These are phyloP conservation scores for Glebionis coronaria DNA, from an alignment of 129 eudicot genomes.

Conservation along the genomic window DNA sequence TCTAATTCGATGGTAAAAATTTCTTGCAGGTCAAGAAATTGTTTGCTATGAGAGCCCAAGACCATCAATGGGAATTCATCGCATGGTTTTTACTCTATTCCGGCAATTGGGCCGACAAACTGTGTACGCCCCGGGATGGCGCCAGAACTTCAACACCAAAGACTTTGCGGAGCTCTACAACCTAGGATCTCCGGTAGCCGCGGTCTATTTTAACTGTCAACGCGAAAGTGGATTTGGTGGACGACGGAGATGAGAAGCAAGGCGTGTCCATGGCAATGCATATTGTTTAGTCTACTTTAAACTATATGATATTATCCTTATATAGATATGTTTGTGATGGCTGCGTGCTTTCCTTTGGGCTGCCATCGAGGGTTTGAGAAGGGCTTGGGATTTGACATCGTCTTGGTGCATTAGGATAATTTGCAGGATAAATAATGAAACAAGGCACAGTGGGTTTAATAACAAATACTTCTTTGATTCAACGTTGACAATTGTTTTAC, in stretches of 20 bases:
- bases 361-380: too few relatives aligned
- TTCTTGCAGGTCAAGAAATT: constrained; percentile 60
- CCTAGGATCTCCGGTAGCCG: too few relatives aligned
- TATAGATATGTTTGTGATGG: too few relatives aligned
- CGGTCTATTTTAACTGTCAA: constrained; percentile 39
- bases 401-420: too few relatives aligned
- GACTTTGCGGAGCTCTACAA: too few relatives aligned
- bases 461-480: too few relatives aligned
- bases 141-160: too few relatives aligned
- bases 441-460: too few relatives aligned
- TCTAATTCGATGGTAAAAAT: neutral
- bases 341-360: too few relatives aligned
- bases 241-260: constrained; percentile 36
- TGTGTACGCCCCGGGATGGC: constrained; percentile 45
- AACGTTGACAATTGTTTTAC: too few relatives aligned
- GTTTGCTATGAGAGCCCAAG: constrained; percentile 78
- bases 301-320: constrained; percentile 1
- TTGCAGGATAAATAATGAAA: too few relatives aligned
- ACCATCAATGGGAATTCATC: constrained; percentile 84
- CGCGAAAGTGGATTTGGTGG: constrained; percentile 81
- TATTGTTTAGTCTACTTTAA: constrained; percentile 1
- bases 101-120: constrained; percentile 76
- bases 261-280: constrained; percentile 9
- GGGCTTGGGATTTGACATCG: too few relatives aligned
- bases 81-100: constrained; percentile 60